Conservation (phyloP, 2,329 filamentous ascomycete genomes). For the Periconia sp. region DNA sequence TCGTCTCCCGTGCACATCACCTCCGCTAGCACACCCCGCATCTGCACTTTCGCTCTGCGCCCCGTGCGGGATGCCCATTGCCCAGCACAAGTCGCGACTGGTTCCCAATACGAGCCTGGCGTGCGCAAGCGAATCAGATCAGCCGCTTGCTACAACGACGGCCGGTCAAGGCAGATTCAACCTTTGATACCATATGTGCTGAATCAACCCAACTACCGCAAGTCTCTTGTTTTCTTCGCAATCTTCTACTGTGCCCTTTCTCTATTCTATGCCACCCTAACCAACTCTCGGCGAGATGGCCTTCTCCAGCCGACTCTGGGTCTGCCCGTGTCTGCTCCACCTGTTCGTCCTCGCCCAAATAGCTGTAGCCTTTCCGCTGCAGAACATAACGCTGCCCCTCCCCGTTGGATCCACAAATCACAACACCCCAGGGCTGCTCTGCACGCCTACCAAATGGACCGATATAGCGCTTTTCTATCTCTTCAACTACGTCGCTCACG, state of each 20-base stretch:
- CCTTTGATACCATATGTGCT: not conserved
- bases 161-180: constrained; percentile 8
- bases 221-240: not conserved
- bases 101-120: constrained; percentile 5
- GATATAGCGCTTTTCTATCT: constrained; percentile 41
- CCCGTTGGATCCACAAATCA: constrained; percentile 22
- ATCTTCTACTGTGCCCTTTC: not conserved
- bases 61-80: too few relatives aligned
- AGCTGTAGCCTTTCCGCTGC: constrained; percentile 13
- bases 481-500: constrained; percentile 46
- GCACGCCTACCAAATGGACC: constrained; percentile 28
- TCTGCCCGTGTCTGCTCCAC: not conserved
- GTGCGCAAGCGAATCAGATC: constrained; percentile 6
- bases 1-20: too few relatives aligned
- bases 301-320: not conserved
- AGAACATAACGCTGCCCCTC: constrained; percentile 25
- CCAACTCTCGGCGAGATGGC: not conserved
- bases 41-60: too few relatives aligned
- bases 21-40: too few relatives aligned
- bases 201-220: not conserved
- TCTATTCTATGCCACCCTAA: not conserved
- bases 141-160: not conserved
- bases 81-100: too few relatives aligned
- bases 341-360: constrained; percentile 4
- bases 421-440: constrained; percentile 25